phyloP scores from a whole-genome alignment of 2,329 filamentous ascomycete genomes.

The Diaporthe sp. region DNA sequence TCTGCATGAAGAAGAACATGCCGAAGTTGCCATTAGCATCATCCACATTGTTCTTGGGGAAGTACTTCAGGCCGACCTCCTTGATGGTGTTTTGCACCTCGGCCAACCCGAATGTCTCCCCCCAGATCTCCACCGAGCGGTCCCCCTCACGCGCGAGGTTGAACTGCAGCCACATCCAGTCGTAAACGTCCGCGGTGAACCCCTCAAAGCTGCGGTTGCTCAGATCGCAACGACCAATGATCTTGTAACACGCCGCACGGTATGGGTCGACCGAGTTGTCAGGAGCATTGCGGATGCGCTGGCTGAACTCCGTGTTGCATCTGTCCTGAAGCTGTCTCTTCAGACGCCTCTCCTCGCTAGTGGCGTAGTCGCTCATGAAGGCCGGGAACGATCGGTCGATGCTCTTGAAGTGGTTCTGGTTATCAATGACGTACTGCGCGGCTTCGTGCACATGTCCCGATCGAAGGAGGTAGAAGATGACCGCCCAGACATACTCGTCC shows the following conservation, averaged over 20 bases:
- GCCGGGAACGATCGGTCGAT: conserved; percentile 91
- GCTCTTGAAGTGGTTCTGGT: conserved; percentile 85
- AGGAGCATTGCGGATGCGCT: conserved; percentile 85
- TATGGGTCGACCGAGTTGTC: conserved; percentile 94
- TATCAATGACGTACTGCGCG: conserved; percentile 85
- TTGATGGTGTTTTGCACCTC: conserved; percentile 84
- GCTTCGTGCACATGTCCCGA: conserved; percentile 89
- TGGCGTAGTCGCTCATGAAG: conserved; percentile 88
- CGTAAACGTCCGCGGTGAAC: conserved; percentile 75
- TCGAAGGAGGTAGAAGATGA: conserved; percentile 92
- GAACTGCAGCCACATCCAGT: conserved; percentile 82
- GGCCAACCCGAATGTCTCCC: conserved; percentile 74
- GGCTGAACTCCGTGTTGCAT: conserved; percentile 91
- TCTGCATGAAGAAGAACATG: conserved; percentile 93
- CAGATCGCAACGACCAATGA: conserved; percentile 85
- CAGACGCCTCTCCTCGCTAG: conserved; percentile 81
- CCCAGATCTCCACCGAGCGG: conserved; percentile 73
- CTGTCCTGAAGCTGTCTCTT: conserved; percentile 85
- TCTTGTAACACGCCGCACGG: conserved; percentile 97
- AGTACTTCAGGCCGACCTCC: conserved; percentile 93
- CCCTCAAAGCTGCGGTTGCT: conserved; percentile 74
- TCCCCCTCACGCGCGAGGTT: conserved; percentile 77
- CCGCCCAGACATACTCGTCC: conserved; percentile 91
- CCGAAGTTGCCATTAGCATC: conserved; percentile 82
- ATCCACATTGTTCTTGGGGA: conserved; percentile 84